Base-by-base conservation (phyloP, 768 basidiomycete species). In the Rubroboletus satanas region DNA sequence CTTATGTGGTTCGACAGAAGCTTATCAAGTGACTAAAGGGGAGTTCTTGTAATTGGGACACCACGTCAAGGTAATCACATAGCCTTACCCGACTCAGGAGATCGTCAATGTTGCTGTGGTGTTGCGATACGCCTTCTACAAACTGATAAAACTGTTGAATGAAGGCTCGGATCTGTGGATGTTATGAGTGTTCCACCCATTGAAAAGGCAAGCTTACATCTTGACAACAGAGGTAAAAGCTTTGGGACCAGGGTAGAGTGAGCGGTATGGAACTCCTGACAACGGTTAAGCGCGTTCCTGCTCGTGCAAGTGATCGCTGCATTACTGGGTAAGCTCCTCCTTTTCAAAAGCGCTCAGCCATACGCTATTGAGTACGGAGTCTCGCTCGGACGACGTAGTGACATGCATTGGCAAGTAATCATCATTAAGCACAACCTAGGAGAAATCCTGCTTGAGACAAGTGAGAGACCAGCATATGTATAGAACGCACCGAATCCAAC, bases 131-230 rank as follows among this genome's bases (percentile, higher is more conserved):
- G 9, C 96, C 96, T 62, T 99, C 97, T 0, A 95, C 85, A 70
- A 98, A 99, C 23, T 92, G 87, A 67, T 98, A 96, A 74, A 97
- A 98, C 62, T 92, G 93, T 62, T 94, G 89, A 37, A 97, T 89
- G 65, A 96, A 98, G 41, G 77, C 78, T 26, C 92, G 85, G 55
- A 96, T 89, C 85, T 96, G 74, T 29, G 28, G 42, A 29, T 14
- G 38, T 46, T 21, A 52, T 52, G 58, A 49, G 56, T 42, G 28
- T 17, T 44, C 15, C 51, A 28, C 9, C 5, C 4, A 39, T 46
- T 21, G 8, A 49, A 49, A 38, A 57, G 18, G 44, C 14, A n/a
- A 36, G 18, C 54, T 29, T 68, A 91, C 91, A 65, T 90, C 84
- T 76, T 91, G 88, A 68, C 96, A 98, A 64, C 92, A 96, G n/a